phyloP scores from a whole-genome alignment of 495 filamentous ascomycete species.

The Daldinia vernicosa region DNA sequence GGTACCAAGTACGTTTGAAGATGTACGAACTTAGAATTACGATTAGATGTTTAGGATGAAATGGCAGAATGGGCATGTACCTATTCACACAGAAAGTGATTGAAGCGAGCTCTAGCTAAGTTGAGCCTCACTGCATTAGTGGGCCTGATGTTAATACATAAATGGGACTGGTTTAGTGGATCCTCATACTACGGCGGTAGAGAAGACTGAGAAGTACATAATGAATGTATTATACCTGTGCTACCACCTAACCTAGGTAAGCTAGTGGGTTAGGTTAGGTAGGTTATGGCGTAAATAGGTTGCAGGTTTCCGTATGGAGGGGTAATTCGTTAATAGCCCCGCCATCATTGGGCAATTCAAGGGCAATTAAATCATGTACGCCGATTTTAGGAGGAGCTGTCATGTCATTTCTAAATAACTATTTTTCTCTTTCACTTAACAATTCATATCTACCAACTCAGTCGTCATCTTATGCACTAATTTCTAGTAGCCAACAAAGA shows the following conservation, averaged over 20 bases:
- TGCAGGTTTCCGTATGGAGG: constrained; percentile 30
- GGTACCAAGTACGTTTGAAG: background rate
- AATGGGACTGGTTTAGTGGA: background rate
- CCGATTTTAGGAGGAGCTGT: constrained; percentile 47
- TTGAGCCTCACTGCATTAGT: background rate
- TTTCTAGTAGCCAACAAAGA: constrained; percentile 2
- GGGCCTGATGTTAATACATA: background rate
- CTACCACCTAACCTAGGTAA: too few relatives aligned
- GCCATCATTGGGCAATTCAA: constrained; percentile 34
- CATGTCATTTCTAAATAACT: constrained; percentile 35
- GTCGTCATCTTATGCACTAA: constrained; percentile 17
- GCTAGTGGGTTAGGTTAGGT: constrained; percentile 3
- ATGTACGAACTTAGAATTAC: background rate
- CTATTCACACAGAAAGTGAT: background rate
- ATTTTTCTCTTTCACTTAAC: constrained; percentile 5
- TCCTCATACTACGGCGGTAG: background rate
- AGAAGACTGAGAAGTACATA: too few relatives aligned
- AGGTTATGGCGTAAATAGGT: background rate
- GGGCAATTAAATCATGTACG: constrained; percentile 20
- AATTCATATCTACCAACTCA: constrained; percentile 20
- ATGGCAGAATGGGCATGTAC: background rate
- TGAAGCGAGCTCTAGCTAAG: background rate
- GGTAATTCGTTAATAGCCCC: constrained; percentile 33
- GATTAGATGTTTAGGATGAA: background rate
- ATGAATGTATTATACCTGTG: background rate